Evolutionary conservation across 2,329 filamentous ascomycete species (phyloP).

Genomic region (Trichophyton benhamiae): DNA sequence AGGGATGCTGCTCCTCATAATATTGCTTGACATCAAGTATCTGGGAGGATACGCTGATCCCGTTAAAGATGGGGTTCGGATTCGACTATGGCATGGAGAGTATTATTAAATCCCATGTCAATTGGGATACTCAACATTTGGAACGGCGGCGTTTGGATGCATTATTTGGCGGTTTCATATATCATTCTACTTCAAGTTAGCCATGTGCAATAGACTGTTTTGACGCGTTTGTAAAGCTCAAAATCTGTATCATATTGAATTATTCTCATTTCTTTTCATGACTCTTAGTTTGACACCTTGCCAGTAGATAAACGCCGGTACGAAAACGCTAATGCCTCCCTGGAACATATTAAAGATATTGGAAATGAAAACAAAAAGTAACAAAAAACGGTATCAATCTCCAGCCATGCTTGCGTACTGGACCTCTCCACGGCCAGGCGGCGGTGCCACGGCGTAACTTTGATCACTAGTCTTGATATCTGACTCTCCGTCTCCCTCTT

Average conservation of each 20-base stretch:
- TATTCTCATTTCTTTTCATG: not conserved
- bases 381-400: slow-evolving; percentile 43
- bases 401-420: slow-evolving; percentile 78
- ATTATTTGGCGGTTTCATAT: not conserved
- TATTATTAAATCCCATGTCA: not conserved
- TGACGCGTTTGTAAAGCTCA: not conserved
- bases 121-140: not conserved
- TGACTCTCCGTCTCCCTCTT: slow-evolving; percentile 2
- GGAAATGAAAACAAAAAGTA: slow-evolving; percentile 11
- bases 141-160: not conserved
- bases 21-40: not conserved
- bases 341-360: not conserved
- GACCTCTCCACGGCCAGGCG: slow-evolving; percentile 64
- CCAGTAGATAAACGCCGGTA: not conserved
- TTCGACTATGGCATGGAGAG: too few relatives aligned
- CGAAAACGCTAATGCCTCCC: not conserved
- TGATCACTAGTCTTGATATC: slow-evolving; percentile 30
- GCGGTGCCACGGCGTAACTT: slow-evolving; percentile 51
- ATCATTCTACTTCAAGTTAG: not conserved
- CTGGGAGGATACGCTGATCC: not conserved
- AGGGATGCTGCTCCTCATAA: slow-evolving; percentile 27
- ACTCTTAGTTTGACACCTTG: not conserved
- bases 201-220: not conserved
- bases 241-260: not conserved
- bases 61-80: too few relatives aligned